phyloP scores from a whole-genome alignment of 179 eudicot species.

The Silene vulgaris region DNA sequence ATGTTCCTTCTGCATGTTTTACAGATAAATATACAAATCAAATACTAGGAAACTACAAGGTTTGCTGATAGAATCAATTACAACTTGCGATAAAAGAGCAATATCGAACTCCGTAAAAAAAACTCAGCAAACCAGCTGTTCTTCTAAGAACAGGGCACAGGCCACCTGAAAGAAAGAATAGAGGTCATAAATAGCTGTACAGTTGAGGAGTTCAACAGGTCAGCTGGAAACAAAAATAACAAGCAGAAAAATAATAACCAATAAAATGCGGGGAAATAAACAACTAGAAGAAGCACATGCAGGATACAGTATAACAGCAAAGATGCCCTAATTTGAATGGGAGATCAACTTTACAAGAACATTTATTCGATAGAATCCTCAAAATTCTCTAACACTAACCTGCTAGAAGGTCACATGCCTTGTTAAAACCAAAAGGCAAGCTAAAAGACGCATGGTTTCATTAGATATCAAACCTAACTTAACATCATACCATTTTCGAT shows the following conservation, averaged over 20 bases:
- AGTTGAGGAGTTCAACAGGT: constrained; percentile 18
- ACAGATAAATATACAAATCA: constrained; percentile 24
- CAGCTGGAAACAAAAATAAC: not conserved
- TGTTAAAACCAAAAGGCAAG: not conserved
- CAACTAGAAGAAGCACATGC: not conserved
- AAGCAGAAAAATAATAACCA: not conserved
- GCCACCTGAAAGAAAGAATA: constrained; percentile 47
- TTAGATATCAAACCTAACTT: not conserved
- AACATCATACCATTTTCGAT: not conserved
- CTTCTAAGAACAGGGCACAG: constrained; percentile 34
- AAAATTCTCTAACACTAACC: constrained; percentile 6
- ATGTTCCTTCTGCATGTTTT: constrained; percentile 24
- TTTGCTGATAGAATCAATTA: constrained; percentile 38
- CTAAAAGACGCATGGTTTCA: not conserved
- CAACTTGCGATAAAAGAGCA: constrained; percentile 35
- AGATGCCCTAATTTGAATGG: not conserved
- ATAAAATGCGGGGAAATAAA: not conserved
- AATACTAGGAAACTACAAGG: constrained; percentile 38
- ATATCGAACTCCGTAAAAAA: constrained; percentile 31
- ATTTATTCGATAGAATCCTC: not conserved
- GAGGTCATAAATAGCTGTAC: constrained; percentile 21
- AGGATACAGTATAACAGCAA: not conserved
- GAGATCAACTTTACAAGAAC: constrained; percentile 6
- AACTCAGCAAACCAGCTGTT: constrained; percentile 31
- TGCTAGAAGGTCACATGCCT: not conserved